These are phyloP conservation scores for Cardiospermum halicacabum DNA, from an alignment of 345 rosid species.

Conservation along the genomic window DNA sequence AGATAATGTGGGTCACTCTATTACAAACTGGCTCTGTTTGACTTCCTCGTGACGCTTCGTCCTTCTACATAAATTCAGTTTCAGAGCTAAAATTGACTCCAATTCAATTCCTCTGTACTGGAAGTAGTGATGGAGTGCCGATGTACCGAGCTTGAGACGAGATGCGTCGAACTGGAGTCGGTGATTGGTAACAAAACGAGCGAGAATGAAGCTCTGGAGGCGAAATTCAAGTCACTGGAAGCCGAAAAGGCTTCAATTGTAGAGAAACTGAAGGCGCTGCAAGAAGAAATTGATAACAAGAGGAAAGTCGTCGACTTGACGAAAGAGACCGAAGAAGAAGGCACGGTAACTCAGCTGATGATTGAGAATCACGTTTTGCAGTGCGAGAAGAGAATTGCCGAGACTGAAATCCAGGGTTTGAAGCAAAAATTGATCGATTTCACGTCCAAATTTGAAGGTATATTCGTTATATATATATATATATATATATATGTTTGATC, in stretches of 20 bases:
- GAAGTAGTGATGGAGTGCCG: neutral
- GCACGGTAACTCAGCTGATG: slow-evolving; percentile 35
- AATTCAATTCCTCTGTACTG: too few relatives aligned
- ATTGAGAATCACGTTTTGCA: slow-evolving; percentile 39
- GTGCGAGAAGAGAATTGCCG: slow-evolving; percentile 45
- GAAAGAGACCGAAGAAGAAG: slow-evolving; percentile 29
- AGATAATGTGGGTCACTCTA: too few relatives aligned
- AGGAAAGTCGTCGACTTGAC: slow-evolving; percentile 33
- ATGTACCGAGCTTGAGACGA: slow-evolving; percentile 31
- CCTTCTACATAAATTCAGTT: too few relatives aligned
- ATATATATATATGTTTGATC: neutral
- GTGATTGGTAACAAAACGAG: slow-evolving; percentile 30
- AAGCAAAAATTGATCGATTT: slow-evolving; percentile 48
- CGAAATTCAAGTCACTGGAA: slow-evolving; percentile 32
- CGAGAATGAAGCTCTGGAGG: slow-evolving; percentile 33
- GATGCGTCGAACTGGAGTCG: slow-evolving; percentile 33
- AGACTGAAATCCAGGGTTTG: slow-evolving; percentile 43
- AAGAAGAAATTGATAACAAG: slow-evolving; percentile 16
- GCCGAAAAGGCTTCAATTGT: slow-evolving; percentile 24
- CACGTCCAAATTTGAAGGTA: slow-evolving; percentile 24
- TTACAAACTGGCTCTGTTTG: too few relatives aligned
- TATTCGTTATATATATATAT: neutral
- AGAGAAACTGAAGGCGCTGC: slow-evolving; percentile 23
- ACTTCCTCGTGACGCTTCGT: too few relatives aligned
- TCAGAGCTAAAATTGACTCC: too few relatives aligned